Evolutionary conservation across 73 alveolate genomes (phyloP).

Genomic region (Diophrys appendiculata): DNA sequence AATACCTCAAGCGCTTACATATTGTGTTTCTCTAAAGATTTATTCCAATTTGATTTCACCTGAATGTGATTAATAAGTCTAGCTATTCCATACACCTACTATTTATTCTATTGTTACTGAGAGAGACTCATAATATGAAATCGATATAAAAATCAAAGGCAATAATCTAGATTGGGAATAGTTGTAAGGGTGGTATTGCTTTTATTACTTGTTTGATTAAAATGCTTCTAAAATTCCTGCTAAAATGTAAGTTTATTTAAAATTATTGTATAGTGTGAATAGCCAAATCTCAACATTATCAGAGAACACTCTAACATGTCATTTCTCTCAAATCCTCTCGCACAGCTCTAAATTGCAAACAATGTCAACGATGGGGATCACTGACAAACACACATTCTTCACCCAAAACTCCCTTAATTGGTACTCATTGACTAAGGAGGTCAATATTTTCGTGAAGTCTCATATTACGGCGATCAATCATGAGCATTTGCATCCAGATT

Average conservation of each 20-base stretch:
- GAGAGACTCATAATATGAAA: background rate
- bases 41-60: too few relatives aligned
- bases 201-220: too few relatives aligned
- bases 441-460: background rate
- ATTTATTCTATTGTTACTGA: background rate
- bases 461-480: background rate
- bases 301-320: too few relatives aligned
- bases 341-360: background rate
- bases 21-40: too few relatives aligned
- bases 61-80: too few relatives aligned
- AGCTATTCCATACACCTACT: background rate
- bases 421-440: background rate
- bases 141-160: background rate
- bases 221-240: background rate
- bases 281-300: too few relatives aligned
- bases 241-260: background rate
- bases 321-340: background rate
- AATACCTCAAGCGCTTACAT: too few relatives aligned
- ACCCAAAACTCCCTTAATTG: background rate
- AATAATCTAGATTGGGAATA: background rate
- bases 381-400: background rate
- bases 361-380: background rate
- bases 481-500: background rate
- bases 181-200: background rate
- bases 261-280: background rate